Evolutionary conservation across 1,284 basidiomycete genomes (phyloP).

Genomic region (Caloboletus firmus): DNA sequence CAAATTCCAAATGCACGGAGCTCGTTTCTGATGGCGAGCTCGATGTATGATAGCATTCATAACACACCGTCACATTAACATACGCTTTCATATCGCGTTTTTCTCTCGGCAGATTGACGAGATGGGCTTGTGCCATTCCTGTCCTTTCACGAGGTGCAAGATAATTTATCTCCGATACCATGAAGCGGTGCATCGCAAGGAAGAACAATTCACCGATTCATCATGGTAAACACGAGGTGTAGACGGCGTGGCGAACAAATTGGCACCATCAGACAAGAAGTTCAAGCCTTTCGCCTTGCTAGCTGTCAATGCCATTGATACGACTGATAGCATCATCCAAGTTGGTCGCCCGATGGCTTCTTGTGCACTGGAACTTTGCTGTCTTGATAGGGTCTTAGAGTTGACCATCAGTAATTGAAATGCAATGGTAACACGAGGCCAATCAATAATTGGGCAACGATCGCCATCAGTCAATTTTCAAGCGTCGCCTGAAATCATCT

Average conservation of each 20-base stretch:
- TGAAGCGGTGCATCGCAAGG: conserved; percentile 32
- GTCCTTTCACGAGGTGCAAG: conserved; percentile 17
- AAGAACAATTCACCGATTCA: conserved; percentile 25
- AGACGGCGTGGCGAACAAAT: conserved; percentile 21
- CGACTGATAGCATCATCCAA: conserved; percentile 6
- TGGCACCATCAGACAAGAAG: conserved; percentile 14
- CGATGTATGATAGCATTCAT: conserved; percentile 1
- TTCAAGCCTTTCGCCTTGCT: conserved; percentile 15
- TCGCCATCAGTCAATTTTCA: conserved; percentile 15
- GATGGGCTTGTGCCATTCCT: conserved; percentile 18
- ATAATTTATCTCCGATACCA: conserved; percentile 35
- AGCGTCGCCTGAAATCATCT: conserved; percentile 18
- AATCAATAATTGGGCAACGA: conserved; percentile 15
- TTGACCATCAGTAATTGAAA: conserved; percentile 18
- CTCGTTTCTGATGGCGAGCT: conserved; percentile 6
- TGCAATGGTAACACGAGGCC: conserved; percentile 24
- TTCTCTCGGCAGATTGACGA: conserved; percentile 22
- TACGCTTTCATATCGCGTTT: conserved; percentile 6
- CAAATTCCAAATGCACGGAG: conserved; percentile 15
- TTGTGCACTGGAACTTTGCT: conserved; percentile 6
- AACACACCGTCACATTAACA: background rate
- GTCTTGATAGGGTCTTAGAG: conserved; percentile 15
- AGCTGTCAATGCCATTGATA: conserved; percentile 9
- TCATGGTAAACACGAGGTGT: conserved; percentile 36
- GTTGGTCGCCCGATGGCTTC: conserved; percentile 2